phyloP scores from a whole-genome alignment of 345 rosid genomes.

The Pistacia atlantica region DNA sequence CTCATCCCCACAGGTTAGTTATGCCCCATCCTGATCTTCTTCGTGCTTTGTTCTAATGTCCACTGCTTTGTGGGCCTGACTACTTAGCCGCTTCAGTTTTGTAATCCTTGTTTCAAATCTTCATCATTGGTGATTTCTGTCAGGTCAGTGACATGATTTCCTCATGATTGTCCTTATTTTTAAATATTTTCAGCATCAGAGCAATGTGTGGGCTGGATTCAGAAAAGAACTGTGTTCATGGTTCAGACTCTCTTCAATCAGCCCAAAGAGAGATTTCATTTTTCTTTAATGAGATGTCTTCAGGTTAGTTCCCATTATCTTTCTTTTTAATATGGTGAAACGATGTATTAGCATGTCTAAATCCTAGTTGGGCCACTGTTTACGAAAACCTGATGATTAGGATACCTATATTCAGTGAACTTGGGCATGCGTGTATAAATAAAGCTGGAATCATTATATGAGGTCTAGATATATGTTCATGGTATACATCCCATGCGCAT shows the following conservation, averaged over 20 bases:
- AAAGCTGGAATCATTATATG: neutral
- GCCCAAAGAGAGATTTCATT: constrained; percentile 78
- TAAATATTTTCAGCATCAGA: constrained; percentile 54
- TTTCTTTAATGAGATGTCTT: constrained; percentile 55
- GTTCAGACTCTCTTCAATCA: constrained; percentile 77
- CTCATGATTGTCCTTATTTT: constrained; percentile 5
- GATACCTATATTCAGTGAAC: neutral
- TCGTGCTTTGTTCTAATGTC: neutral
- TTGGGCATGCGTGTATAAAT: neutral
- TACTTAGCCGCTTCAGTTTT: neutral
- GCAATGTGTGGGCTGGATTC: constrained; percentile 74
- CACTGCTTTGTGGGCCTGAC: neutral
- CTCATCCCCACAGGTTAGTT: constrained; percentile 71
- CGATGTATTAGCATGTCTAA: neutral
- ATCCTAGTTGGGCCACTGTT: neutral
- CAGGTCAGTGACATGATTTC: neutral
- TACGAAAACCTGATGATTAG: neutral
- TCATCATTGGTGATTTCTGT: neutral
- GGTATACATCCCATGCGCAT: neutral
- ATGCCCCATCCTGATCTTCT: constrained; percentile 8
- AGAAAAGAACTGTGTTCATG: constrained; percentile 76
- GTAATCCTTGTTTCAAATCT: neutral
- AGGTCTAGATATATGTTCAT: neutral
- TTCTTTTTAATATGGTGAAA: neutral
- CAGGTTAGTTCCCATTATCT: constrained; percentile 42